phyloP scores from a whole-genome alignment of 148 eudicot genomes.

The Fagopyrum esculentum region DNA sequence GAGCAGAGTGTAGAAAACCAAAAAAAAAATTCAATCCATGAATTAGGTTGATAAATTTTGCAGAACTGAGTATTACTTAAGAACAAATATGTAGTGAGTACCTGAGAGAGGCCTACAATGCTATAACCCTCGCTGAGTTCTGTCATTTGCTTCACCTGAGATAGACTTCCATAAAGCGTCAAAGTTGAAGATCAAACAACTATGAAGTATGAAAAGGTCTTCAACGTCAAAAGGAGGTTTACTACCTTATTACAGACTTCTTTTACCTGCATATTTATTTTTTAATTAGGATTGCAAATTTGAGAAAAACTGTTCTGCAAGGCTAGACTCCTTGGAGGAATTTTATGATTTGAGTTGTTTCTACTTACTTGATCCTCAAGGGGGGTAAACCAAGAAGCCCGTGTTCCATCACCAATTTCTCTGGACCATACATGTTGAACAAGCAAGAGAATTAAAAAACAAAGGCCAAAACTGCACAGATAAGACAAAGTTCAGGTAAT shows the following conservation, averaged over 20 bases:
- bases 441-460: slow-evolving; percentile 1
- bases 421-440: slow-evolving; percentile 30
- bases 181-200: background rate
- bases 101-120: slow-evolving; percentile 97
- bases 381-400: slow-evolving; percentile 97
- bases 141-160: slow-evolving; percentile 81
- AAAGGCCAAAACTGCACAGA: background rate
- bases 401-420: slow-evolving; percentile 75
- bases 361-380: slow-evolving; percentile 60
- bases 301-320: background rate
- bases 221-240: slow-evolving; percentile 6
- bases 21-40: background rate
- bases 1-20: background rate
- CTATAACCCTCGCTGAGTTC: slow-evolving; percentile 70
- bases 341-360: background rate
- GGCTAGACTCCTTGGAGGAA: too few relatives aligned
- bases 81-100: slow-evolving; percentile 12
- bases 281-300: background rate
- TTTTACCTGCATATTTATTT: slow-evolving; percentile 49
- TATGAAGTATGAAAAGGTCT: background rate
- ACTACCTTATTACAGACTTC: slow-evolving; percentile 75
- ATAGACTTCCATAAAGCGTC: background rate
- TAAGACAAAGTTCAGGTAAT: background rate
- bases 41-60: background rate
- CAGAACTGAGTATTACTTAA: background rate